Percentiles rank a stretch among this genome's conserved stretches.
phyloP scores from a whole-genome alignment of 257 asterid species.

The Solanum commersonii region DNA sequence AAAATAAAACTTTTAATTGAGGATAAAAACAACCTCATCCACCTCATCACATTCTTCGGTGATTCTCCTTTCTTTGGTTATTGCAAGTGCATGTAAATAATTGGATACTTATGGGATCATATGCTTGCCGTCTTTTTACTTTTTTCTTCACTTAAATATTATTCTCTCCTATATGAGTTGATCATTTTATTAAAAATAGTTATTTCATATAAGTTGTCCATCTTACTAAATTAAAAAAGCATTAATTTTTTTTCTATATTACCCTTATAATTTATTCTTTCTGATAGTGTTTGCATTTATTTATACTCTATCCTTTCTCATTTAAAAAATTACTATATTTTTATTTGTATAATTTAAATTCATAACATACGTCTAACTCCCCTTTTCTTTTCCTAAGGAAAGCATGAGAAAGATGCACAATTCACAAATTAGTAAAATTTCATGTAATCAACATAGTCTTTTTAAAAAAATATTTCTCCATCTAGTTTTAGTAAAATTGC shows the following conservation, averaged over 20 bases:
- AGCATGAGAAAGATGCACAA: no score
- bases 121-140: not conserved
- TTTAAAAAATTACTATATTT: no score
- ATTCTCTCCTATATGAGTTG: fast-evolving
- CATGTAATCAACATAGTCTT: no score
- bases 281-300: no score
- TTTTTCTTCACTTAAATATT: not conserved
- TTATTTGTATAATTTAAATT: no score
- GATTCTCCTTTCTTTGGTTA: not conserved
- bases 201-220: fast-evolving
- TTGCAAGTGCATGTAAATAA: not conserved
- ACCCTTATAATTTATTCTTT: no score
- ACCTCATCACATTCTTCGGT: not conserved
- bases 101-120: not conserved
- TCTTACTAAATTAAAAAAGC: fast-evolving
- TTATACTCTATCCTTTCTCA: no score
- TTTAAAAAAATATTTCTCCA: not conserved
- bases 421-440: no score
- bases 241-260: no score
- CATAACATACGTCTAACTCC: no score
- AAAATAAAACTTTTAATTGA: fast-evolving
- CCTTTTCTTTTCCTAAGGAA: no score
- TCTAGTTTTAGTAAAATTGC: not conserved
- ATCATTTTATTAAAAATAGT: no score
- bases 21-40: fast-evolving